A percentile compares a stretch with the other conserved stretches of the same genome.
Evolutionary conservation across 2,329 filamentous ascomycete genomes (phyloP).

Genomic region (Ophiocordyceps camponoti-rufipedis): DNA sequence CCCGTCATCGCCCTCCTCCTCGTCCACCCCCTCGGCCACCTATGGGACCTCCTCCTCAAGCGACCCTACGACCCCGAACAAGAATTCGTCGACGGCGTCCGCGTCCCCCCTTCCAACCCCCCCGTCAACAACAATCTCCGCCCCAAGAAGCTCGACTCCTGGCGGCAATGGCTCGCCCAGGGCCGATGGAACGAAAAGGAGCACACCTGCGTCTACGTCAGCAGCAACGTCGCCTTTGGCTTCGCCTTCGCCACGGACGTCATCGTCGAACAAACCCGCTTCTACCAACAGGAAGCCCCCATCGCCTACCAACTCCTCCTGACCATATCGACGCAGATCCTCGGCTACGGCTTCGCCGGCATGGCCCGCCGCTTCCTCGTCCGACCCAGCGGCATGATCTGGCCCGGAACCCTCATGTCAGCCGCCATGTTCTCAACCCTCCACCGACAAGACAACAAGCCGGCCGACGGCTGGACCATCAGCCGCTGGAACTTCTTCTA

Average conservation of each 20-base stretch:
- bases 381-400: conserved; percentile 76
- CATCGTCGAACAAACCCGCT: conserved; percentile 77
- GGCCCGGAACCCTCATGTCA: conserved; percentile 76
- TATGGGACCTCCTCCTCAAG: conserved; percentile 62
- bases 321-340: conserved; percentile 69
- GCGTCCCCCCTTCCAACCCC: conserved; percentile 7
- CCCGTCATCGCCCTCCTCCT: conserved; percentile 75
- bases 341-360: conserved; percentile 76
- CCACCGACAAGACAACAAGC: conserved; percentile 68
- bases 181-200: conserved; percentile 79
- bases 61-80: conserved; percentile 32
- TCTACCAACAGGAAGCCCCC: conserved; percentile 66
- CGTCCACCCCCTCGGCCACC: conserved; percentile 63
- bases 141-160: conserved; percentile 16
- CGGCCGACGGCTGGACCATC: conserved; percentile 66
- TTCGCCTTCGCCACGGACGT: conserved; percentile 83
- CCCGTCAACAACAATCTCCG: conserved; percentile 4
- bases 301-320: conserved; percentile 67
- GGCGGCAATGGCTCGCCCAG: conserved; percentile 60
- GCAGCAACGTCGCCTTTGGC: conserved; percentile 77
- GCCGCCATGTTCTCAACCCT: conserved; percentile 78
- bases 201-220: conserved; percentile 76
- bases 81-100: conserved; percentile 30
- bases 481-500: conserved; percentile 76
- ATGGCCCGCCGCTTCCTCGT: conserved; percentile 67